Evolutionary conservation across 2,329 filamentous ascomycete species (phyloP).

Genomic region (Aureobasidium sp.): DNA sequence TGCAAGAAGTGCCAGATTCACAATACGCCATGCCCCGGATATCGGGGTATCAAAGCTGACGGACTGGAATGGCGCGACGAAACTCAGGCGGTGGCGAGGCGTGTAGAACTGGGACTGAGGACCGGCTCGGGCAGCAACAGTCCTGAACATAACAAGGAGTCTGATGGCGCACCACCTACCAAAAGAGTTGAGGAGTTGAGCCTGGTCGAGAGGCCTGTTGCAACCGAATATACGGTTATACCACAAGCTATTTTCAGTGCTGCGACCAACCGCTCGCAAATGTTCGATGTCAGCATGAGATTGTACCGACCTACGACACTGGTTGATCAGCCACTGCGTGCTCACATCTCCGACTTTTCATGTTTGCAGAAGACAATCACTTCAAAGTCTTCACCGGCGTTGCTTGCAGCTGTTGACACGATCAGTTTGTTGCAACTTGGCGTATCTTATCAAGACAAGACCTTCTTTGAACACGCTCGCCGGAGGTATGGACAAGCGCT

Average conservation of each 20-base stretch:
- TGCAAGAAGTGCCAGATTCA: constrained; percentile 27
- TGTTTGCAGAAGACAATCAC: neutral
- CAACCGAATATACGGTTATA: neutral
- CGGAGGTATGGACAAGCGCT: constrained; percentile 23
- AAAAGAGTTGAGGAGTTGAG: neutral
- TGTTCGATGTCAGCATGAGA: constrained; percentile 26
- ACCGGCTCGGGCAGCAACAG: neutral
- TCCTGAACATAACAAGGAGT: neutral
- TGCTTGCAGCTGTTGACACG: constrained; percentile 24
- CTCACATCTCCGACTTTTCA: constrained; percentile 9
- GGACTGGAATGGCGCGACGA: constrained; percentile 26
- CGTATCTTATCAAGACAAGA: constrained; percentile 21
- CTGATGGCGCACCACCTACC: neutral
- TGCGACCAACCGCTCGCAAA: constrained; percentile 18
- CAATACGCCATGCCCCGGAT: constrained; percentile 27
- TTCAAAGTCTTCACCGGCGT: constrained; percentile 17
- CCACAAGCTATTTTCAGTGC: constrained; percentile 7
- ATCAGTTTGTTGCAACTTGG: constrained; percentile 26
- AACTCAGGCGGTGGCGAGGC: constrained; percentile 19
- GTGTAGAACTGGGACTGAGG: neutral
- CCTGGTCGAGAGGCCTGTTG: neutral
- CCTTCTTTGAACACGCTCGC: constrained; percentile 22
- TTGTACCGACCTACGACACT: constrained; percentile 24
- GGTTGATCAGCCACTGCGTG: neutral
- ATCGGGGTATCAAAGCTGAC: constrained; percentile 22